Evolutionary conservation across 2,329 filamentous ascomycete genomes (phyloP), one percentile per base, ranked within the genome.

Genomic region (Penicillium vulpinum): DNA sequence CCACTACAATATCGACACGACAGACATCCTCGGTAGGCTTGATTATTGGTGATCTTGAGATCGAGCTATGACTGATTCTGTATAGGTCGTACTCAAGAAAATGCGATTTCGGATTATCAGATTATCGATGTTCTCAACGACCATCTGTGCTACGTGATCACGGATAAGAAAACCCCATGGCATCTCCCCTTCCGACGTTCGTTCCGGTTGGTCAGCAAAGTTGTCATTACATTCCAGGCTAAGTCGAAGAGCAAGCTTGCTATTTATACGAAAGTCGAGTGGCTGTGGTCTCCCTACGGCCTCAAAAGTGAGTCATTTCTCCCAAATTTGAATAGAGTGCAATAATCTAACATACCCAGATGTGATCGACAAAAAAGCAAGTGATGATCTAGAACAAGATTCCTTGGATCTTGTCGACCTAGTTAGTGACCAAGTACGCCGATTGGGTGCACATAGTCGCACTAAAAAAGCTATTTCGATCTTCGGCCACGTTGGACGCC

Each of bases 191-290:
- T 92, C 70, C 85, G 88, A 51, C 81, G 86, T 47, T 84, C 86
- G 50, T 96, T 97, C 76, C 88, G 88, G 65, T 80, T 97, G 22
- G 85, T 95, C 56, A 93, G 86, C 63, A 97, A 96, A 75, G 87
- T 96, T 61, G 91, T 97, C 62, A 94, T 99, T 61, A 97, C 94
- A 2, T 91, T 97, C 69, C 83, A 93, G 58, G 87, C 91, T 51
- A 97, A 97, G 76, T 92, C 90, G 13, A 92, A 89, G 73, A 96
- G 91, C 74, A 97, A 94, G 77, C 84, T 99, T 54, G 89, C 92
- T 26, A 85, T 97, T 41, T 96, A 91, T 75, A 90, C 88, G 51
- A 89, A 88, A 67, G 85, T 96, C n/a, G 89, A 91, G 65, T 97
- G 94, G 94, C 82, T 85, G 26, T 88, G 86, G 62, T 79, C 84